Percentiles rank a stretch among this genome's conserved stretches.
Conservation (phyloP, 2,329 filamentous ascomycete species). For the Sporothrix brunneoviolacea region DNA sequence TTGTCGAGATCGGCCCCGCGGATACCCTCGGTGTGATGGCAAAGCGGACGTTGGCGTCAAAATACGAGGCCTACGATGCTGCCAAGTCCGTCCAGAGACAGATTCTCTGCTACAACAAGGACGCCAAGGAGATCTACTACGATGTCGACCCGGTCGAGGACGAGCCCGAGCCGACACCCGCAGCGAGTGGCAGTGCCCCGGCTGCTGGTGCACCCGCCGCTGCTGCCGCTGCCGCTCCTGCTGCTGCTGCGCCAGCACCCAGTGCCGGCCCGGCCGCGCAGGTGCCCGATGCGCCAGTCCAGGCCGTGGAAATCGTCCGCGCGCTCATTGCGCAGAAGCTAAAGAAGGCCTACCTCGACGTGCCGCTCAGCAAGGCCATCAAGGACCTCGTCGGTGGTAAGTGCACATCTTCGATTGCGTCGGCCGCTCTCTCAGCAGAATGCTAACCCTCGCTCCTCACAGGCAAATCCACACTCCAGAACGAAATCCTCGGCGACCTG, state of each 20-base stretch:
- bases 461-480: slow-evolving; percentile 98
- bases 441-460: no score
- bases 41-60: slow-evolving; percentile 87
- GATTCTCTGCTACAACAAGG: slow-evolving; percentile 99
- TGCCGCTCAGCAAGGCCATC: slow-evolving; percentile 92
- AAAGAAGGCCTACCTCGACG: slow-evolving; percentile 84
- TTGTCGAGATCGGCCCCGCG: slow-evolving; percentile 94
- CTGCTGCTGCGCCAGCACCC: slow-evolving; percentile 54
- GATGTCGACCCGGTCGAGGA: slow-evolving; percentile 94
- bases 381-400: slow-evolving; percentile 96
- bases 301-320: slow-evolving; percentile 83
- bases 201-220: slow-evolving; percentile 51
- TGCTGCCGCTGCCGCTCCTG: slow-evolving; percentile 45
- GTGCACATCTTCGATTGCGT: slow-evolving; percentile 32
- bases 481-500: slow-evolving; percentile 94
- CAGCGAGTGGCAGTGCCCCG: slow-evolving; percentile 36
- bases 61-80: slow-evolving; percentile 98
- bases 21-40: slow-evolving; percentile 98
- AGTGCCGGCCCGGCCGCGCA: slow-evolving; percentile 80
- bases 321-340: slow-evolving; percentile 92
- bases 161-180: slow-evolving; percentile 57
- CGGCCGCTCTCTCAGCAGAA: no score
- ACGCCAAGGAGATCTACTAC: slow-evolving; percentile 99
- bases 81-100: slow-evolving; percentile 94
- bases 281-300: slow-evolving; percentile 79